Conservation (phyloP, 257 asterid genomes). For the Misopates orontium region DNA sequence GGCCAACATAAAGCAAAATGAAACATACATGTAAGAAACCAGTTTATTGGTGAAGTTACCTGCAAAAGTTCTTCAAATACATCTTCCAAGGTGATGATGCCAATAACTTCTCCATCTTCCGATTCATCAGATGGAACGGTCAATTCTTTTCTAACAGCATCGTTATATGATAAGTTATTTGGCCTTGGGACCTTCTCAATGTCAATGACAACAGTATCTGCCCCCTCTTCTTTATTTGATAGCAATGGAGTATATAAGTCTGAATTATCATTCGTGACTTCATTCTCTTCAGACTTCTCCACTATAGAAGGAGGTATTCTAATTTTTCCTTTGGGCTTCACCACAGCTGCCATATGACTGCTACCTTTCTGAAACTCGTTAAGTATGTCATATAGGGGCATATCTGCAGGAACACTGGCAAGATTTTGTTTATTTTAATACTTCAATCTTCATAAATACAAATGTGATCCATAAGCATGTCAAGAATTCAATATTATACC, state of each 20-base stretch:
- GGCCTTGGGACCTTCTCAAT: conserved; percentile 46
- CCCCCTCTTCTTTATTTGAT: conserved; percentile 39
- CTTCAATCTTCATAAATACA: conserved; percentile 4
- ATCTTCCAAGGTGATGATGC: conserved; percentile 90
- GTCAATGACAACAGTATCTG: conserved; percentile 54
- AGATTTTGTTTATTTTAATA: conserved; percentile 18
- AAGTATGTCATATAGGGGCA: conserved; percentile 90
- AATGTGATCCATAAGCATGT: conserved; percentile 5
- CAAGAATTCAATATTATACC: conserved; percentile 42
- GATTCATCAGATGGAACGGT: conserved; percentile 51
- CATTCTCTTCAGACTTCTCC: conserved; percentile 49
- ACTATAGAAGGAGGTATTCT: conserved; percentile 42
- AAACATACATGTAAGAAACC: neutral
- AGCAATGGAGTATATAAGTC: conserved; percentile 51
- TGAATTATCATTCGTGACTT: conserved; percentile 34
- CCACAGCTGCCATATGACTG: conserved; percentile 96
- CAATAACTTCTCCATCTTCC: conserved; percentile 83
- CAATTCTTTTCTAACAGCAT: conserved; percentile 32
- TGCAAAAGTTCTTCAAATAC: conserved; percentile 97
- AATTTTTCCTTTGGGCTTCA: conserved; percentile 48
- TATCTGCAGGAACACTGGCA: conserved; percentile 82
- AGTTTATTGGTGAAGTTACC: conserved; percentile 37
- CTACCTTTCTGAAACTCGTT: conserved; percentile 86
- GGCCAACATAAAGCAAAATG: conserved; percentile 2
- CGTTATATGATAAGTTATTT: conserved; percentile 23